Evolutionary conservation across 768 basidiomycete genomes (phyloP).

Genomic region (Suillus discolor): DNA sequence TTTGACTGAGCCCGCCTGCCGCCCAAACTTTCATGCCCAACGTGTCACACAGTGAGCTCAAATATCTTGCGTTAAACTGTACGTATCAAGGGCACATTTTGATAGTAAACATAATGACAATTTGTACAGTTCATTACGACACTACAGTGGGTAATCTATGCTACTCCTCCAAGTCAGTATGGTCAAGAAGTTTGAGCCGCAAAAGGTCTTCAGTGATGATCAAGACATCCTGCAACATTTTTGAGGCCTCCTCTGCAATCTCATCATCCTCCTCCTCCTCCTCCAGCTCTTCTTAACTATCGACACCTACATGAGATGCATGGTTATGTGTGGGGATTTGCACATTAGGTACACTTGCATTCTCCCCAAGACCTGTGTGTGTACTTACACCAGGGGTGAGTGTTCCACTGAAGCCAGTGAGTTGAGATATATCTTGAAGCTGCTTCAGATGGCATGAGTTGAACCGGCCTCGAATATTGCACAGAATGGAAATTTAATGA

Average conservation of each 20-base stretch:
- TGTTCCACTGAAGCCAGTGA: slow-evolving; percentile 13
- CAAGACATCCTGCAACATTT: neutral
- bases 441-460: slow-evolving; percentile 10
- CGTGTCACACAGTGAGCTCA: no score
- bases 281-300: neutral
- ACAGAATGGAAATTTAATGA: slow-evolving; percentile 13
- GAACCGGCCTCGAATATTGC: slow-evolving; percentile 11
- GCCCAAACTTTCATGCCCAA: no score
- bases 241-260: neutral
- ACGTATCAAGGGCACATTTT: no score
- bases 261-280: neutral
- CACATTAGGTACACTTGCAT: neutral
- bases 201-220: neutral
- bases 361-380: neutral
- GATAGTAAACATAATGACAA: no score
- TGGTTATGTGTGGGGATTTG: neutral
- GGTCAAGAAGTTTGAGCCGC: neutral
- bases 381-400: slow-evolving; percentile 3
- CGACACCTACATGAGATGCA: neutral
- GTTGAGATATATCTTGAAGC: slow-evolving; percentile 12
- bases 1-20: no score
- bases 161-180: neutral
- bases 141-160: no score
- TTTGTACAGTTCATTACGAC: neutral
- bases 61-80: no score